phyloP scores from a whole-genome alignment of 2,329 filamentous ascomycete species.

The Rutstroemia sp. region DNA sequence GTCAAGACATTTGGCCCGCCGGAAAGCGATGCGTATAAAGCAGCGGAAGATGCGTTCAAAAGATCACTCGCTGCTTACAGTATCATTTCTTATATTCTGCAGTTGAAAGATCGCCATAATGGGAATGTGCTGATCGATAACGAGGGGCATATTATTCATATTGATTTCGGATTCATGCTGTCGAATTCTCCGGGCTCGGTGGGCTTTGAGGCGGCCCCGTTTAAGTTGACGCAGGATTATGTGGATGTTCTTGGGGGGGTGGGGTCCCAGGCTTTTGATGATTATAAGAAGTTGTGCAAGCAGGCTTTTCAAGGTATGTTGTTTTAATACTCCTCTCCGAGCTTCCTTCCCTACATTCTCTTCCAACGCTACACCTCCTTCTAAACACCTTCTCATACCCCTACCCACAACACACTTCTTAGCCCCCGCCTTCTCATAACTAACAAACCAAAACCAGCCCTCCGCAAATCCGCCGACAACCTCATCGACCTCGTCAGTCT shows the following conservation, averaged over 20 bases:
- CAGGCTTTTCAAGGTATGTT: slow-evolving; percentile 70
- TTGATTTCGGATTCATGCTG: slow-evolving; percentile 86
- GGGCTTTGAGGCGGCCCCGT: slow-evolving; percentile 79
- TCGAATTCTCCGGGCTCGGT: slow-evolving; percentile 80
- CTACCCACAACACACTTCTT: too few species aligned
- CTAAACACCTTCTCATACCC: too few species aligned
- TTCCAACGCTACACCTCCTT: too few species aligned
- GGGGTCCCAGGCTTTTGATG: slow-evolving; percentile 60
- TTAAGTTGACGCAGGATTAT: slow-evolving; percentile 81
- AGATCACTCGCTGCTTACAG: slow-evolving; percentile 79
- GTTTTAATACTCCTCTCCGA: neutral
- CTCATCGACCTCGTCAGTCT: slow-evolving; percentile 76
- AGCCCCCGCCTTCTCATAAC: neutral
- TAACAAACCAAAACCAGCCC: slow-evolving; percentile 38
- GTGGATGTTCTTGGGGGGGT: slow-evolving; percentile 74
- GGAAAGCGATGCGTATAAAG: slow-evolving; percentile 60
- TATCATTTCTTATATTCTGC: slow-evolving; percentile 75
- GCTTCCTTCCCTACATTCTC: too few species aligned
- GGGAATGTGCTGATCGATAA: slow-evolving; percentile 82
- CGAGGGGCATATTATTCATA: slow-evolving; percentile 80
- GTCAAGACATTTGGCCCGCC: slow-evolving; percentile 68
- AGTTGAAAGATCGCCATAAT: slow-evolving; percentile 81
- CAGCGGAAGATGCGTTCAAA: slow-evolving; percentile 71
- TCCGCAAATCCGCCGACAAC: slow-evolving; percentile 71
- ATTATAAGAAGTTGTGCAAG: slow-evolving; percentile 75